A percentile compares a stretch with the other conserved stretches of the same genome.
These are phyloP conservation scores for Ophiosphaerella herpotricha DNA, from an alignment of 2,329 filamentous ascomycete genomes.

Conservation along the genomic window DNA sequence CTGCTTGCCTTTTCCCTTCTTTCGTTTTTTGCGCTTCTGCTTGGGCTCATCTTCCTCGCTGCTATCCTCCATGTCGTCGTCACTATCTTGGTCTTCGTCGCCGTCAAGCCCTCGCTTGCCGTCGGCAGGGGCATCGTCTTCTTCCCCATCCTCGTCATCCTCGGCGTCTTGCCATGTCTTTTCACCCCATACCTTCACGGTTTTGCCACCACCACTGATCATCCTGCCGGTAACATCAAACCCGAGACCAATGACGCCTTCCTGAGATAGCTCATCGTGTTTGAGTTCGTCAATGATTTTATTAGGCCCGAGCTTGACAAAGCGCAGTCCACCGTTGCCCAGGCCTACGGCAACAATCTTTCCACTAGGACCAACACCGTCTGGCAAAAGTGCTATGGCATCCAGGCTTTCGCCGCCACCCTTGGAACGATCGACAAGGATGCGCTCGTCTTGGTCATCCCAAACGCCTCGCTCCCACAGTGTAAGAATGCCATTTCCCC, in stretches of 20 bases:
- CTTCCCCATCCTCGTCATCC: slow-evolving; percentile 57
- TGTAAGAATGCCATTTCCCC: slow-evolving; percentile 80
- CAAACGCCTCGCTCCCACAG: slow-evolving; percentile 93
- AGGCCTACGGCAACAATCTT: slow-evolving; percentile 80
- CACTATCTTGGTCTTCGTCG: slow-evolving; percentile 54
- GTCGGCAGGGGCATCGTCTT: slow-evolving; percentile 42
- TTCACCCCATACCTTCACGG: slow-evolving; percentile 89
- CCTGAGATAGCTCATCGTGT: slow-evolving; percentile 75
- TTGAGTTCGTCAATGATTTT: slow-evolving; percentile 70
- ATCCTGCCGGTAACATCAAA: slow-evolving; percentile 87
- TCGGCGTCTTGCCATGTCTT: slow-evolving; percentile 58
- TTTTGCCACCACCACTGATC: slow-evolving; percentile 84
- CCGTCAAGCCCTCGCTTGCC: slow-evolving; percentile 37
- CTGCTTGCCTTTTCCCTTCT: slow-evolving; percentile 44
- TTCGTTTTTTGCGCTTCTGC: slow-evolving; percentile 51
- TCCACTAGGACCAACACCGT: slow-evolving; percentile 66
- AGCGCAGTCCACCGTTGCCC: slow-evolving; percentile 76
- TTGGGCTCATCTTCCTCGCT: slow-evolving; percentile 52
- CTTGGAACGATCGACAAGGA: slow-evolving; percentile 69
- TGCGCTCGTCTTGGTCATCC: slow-evolving; percentile 92
- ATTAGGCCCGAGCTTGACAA: slow-evolving; percentile 75
- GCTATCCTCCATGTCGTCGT: slow-evolving; percentile 47
- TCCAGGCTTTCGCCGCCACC: slow-evolving; percentile 80
- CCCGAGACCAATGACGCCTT: slow-evolving; percentile 78
- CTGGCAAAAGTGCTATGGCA: slow-evolving; percentile 72